Percentiles rank a stretch among this genome's conserved stretches.
Conservation (phyloP, 495 filamentous ascomycete genomes). For the Trichoderma virens region DNA sequence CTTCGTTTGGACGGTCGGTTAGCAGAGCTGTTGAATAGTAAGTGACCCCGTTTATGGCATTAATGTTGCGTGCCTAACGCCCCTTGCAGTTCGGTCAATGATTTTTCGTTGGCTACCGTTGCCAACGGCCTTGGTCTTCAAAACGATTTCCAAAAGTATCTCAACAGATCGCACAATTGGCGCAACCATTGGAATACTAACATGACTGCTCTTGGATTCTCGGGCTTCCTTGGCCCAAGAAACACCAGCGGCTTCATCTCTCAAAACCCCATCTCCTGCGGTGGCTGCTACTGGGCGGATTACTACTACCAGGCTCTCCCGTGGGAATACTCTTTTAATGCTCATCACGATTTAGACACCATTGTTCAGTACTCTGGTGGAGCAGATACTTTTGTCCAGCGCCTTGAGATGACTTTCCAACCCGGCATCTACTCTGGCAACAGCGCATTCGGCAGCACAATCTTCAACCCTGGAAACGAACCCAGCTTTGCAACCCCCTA, state of each 20-base stretch:
- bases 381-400: constrained; percentile 44
- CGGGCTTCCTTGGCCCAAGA: constrained; percentile 59
- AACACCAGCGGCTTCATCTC: constrained; percentile 46
- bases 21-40: constrained; percentile 61
- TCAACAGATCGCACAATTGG: constrained; percentile 61
- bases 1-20: constrained; percentile 52
- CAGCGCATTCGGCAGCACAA: constrained; percentile 41
- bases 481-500: constrained; percentile 63
- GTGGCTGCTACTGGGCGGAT: constrained; percentile 60
- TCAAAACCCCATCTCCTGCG: constrained; percentile 54
- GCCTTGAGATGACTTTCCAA: constrained; percentile 57
- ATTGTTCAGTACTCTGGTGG: constrained; percentile 55
- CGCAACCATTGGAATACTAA: constrained; percentile 62
- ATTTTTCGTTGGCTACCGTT: constrained; percentile 57
- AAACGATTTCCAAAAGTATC: constrained; percentile 50
- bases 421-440: constrained; percentile 45
- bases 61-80: neutral
- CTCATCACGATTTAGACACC: constrained; percentile 57
- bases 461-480: constrained; percentile 65
- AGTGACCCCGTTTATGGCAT: constrained; percentile 10
- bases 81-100: constrained; percentile 42
- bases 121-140: constrained; percentile 47
- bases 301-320: constrained; percentile 56
- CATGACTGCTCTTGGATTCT: constrained; percentile 47
- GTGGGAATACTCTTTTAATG: constrained; percentile 64